phyloP scores from a whole-genome alignment of 331 rosid genomes.

The Telfairia occidentalis region DNA sequence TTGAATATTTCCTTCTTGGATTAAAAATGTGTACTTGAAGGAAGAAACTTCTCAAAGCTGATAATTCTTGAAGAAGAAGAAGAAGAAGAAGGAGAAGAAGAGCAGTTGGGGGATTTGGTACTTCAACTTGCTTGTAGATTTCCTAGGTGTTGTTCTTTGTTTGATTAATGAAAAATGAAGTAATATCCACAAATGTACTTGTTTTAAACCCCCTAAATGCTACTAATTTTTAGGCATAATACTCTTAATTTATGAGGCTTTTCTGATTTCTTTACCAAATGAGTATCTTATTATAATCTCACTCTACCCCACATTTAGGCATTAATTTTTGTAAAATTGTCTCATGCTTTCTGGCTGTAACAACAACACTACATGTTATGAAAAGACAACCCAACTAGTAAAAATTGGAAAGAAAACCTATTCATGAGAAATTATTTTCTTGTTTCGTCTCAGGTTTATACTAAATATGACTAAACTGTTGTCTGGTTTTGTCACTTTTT shows the following conservation, averaged over 20 bases:
- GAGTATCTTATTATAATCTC: neutral
- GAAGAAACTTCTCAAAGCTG: neutral
- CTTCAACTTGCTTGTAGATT: neutral
- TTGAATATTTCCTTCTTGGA: conserved; percentile 1
- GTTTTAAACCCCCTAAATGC: neutral
- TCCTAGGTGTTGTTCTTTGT: neutral
- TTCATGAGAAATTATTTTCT: neutral
- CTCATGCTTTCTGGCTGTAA: neutral
- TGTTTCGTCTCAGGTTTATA: neutral
- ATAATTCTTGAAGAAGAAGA: neutral
- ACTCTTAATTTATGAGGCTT: neutral
- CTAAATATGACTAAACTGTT: neutral
- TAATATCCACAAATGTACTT: neutral
- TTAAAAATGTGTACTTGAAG: neutral
- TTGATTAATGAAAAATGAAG: neutral
- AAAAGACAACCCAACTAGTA: neutral
- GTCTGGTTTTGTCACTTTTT: neutral
- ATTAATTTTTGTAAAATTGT: neutral
- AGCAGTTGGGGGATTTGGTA: neutral
- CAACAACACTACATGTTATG: neutral
- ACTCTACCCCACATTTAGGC: neutral
- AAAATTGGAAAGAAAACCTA: neutral
- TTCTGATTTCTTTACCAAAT: neutral
- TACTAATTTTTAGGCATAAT: neutral
- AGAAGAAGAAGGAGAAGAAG: neutral